phyloP scores from a whole-genome alignment of 768 basidiomycete genomes.

The Crepidotus variabilis region DNA sequence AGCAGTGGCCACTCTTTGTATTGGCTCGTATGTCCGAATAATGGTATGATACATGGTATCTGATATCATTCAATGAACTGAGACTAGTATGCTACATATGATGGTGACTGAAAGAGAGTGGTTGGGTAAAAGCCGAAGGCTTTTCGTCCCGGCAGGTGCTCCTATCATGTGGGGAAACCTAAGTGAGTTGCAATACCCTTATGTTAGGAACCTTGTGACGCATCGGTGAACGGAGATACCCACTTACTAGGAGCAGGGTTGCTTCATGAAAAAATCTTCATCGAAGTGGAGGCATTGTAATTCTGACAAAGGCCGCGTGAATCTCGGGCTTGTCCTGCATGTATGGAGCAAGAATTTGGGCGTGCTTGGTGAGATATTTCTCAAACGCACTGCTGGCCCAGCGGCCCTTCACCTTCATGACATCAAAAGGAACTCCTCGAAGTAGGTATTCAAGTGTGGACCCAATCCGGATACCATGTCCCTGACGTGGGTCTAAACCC shows the following conservation, averaged over 20 bases:
- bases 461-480: slow-evolving; percentile 27
- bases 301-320: slow-evolving; percentile 1
- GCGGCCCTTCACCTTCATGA: slow-evolving; percentile 28
- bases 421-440: slow-evolving; percentile 30
- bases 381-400: slow-evolving; percentile 33
- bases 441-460: slow-evolving; percentile 34
- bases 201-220: slow-evolving; percentile 4
- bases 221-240: background rate
- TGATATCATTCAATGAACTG: background rate
- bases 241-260: slow-evolving; percentile 2
- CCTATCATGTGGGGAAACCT: background rate
- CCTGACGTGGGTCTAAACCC: slow-evolving; percentile 14
- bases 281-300: slow-evolving; percentile 5
- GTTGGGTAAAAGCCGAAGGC: slow-evolving; percentile 8
- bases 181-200: slow-evolving; percentile 7
- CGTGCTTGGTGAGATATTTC: slow-evolving; percentile 17
- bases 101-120: background rate
- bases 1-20: background rate
- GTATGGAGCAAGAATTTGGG: slow-evolving; percentile 16
- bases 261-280: background rate
- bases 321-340: slow-evolving; percentile 8
- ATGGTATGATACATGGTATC: background rate
- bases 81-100: too few relatives aligned
- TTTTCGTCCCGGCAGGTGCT: slow-evolving; percentile 1
- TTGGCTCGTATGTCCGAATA: background rate